Evolutionary conservation across 2,329 filamentous ascomycete genomes (phyloP), one percentile per base, ranked within the genome.

Genomic region (Emergomyces pasteurianus): DNA sequence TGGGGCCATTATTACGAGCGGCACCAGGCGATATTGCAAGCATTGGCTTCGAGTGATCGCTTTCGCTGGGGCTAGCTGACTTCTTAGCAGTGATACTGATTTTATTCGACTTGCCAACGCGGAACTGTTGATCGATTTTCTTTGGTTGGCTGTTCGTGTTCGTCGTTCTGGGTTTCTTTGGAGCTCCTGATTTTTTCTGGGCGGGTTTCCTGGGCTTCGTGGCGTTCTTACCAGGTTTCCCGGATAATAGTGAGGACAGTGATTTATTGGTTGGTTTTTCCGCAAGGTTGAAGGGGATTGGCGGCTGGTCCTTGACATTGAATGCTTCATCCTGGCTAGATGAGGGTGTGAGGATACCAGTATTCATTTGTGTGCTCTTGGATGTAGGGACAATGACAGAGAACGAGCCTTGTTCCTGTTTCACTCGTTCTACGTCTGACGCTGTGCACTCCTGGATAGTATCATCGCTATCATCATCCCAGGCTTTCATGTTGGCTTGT

Each of bases 401-500:
- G 46, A 75, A 62, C 16, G 67, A 65, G n/a, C 70, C 69, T 63
- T 76, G 70, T 49, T 73, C 70, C 55, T 69, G 69, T 63, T 75
- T 77, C 56, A 73, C 70, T 42, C 71, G 70, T 63, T 79, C 77
- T 23, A 77, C 71, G 42, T 80, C 77, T 31, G 74, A 74, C 2
- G 72, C 67, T n/a, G 73, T 71, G 67, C 78, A 77, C 60, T 78
- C 74, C 60, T 77, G 71, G 46, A 76, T 75, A 16, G 74, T 55
- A 10, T 75, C 73, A 9, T 73, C 70, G 7, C 69, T 69, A 57
- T 71, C 65, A 61, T 85, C 81, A 64, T 85, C 75, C 83, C 83
- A 86, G 62, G 75, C 77, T 59, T 79, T 79, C 73, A 86, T 74
- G 26, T 83, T 83, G 18, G 86, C 88, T 46, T 90, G 78, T 56